A percentile compares a stretch with the other conserved stretches of the same genome.
These are phyloP conservation scores for Pythium guiyangense DNA, from an alignment of 352 stramenopile genomes.

Conservation along the genomic window DNA sequence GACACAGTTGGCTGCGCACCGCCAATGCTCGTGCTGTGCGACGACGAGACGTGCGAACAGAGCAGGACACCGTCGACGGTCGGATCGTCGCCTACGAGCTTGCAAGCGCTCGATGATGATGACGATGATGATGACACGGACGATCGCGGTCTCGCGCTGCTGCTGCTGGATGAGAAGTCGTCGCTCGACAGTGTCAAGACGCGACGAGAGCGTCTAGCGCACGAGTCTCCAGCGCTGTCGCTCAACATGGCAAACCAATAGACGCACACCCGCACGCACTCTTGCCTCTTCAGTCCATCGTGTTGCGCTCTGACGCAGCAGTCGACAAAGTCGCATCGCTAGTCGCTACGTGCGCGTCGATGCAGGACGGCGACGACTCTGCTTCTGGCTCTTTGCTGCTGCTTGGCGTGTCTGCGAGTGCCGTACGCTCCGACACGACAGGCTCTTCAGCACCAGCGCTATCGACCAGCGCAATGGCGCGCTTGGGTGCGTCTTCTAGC, in stretches of 20 bases:
- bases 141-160: neutral
- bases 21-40: too few species aligned
- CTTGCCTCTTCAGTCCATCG: too few species aligned
- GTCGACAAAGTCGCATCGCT: neutral
- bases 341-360: neutral
- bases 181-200: too few species aligned
- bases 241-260: neutral
- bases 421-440: too few species aligned
- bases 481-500: neutral
- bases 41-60: neutral
- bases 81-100: constrained; percentile 7
- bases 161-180: neutral
- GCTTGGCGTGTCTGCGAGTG: neutral
- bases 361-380: neutral
- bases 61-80: constrained; percentile 9
- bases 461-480: neutral
- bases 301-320: neutral
- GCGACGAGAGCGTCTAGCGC: too few species aligned
- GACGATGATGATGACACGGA: constrained; percentile 1
- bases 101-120: constrained; percentile 5
- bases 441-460: neutral
- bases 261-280: too few species aligned
- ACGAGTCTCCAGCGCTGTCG: neutral
- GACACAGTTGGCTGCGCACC: too few species aligned
- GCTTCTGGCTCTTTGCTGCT: neutral